Evolutionary conservation across 805 yeast species (phyloP), one percentile per base, ranked within the genome.

Genomic region (Starmerella bacillaris): DNA sequence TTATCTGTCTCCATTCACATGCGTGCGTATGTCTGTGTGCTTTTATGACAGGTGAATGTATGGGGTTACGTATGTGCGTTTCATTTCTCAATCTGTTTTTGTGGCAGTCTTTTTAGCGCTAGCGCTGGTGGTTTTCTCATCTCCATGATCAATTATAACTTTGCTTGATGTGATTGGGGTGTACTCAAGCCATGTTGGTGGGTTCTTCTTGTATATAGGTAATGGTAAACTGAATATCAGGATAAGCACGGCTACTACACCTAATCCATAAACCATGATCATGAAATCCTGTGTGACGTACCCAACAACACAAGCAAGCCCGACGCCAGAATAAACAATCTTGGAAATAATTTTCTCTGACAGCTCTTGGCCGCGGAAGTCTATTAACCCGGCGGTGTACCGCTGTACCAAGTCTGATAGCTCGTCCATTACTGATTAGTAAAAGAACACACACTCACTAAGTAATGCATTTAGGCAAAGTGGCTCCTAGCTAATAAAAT

Each of bases 301-400:
- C 18, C 42, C 43, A 12, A 29, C 34, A 3, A 40, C 33, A 8
- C 37, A 37, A 36, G 44, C 37, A 11, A 37, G 18, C 17, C 40
- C 39, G 5, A 36, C 37, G 5, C 52, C 52, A 9, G 15, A 34
- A 21, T 30, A 34, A 9, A 37, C 27, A 19, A 39, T 30, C 2
- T 14, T 18, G 24, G 27, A 18, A 15, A 33, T 34, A 12, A 9
- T 27, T 17, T 9, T 18, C n/a, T 30, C 33, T 18, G 44, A 47
- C 8, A 16, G 26, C 21, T 30, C 31, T 36, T 48, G 52, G 37
- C 52, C 52, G 29, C 39, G 31, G 41, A 47, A 48, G 38, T 48
- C 52, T 14, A 47, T 47, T 21, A 43, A 37, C 8, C 52, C 52
- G 14, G 43, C 42, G 12, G 43, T 33, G 22, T 28, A 33, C 4